These are phyloP conservation scores for Penicillium goetzii DNA, from an alignment of 495 filamentous ascomycete species.

Conservation along the genomic window DNA sequence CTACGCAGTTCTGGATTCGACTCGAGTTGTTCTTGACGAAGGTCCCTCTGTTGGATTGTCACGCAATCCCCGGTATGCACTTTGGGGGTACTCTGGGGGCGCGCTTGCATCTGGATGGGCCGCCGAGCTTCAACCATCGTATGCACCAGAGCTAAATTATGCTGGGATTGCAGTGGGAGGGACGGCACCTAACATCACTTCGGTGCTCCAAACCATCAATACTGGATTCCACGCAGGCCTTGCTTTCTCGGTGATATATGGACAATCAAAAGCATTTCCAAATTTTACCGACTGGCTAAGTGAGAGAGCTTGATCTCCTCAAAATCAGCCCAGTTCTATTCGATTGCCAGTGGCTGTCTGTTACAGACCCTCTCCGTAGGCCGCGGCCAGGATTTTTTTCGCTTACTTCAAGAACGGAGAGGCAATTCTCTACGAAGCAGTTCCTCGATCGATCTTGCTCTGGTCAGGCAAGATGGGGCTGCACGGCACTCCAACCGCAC, in stretches of 20 bases:
- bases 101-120: slow-evolving; percentile 51
- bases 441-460: slow-evolving; percentile 19
- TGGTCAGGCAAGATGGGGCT: slow-evolving; percentile 28
- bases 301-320: slow-evolving; percentile 9
- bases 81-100: slow-evolving; percentile 61
- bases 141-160: slow-evolving; percentile 55
- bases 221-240: slow-evolving; percentile 15
- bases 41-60: slow-evolving; percentile 11
- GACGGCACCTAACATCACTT: slow-evolving; percentile 23
- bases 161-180: slow-evolving; percentile 51
- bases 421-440: slow-evolving; percentile 9
- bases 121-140: slow-evolving; percentile 48
- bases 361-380: not conserved
- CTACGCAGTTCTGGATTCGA: slow-evolving; percentile 26
- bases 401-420: slow-evolving; percentile 20
- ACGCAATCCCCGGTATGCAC: slow-evolving; percentile 21
- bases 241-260: slow-evolving; percentile 17
- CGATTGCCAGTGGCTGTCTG: slow-evolving; percentile 9
- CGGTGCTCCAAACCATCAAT: slow-evolving; percentile 22
- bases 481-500: slow-evolving; percentile 42
- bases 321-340: slow-evolving; percentile 11
- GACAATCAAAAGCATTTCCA: slow-evolving; percentile 23
- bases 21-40: slow-evolving; percentile 20
- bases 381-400: slow-evolving; percentile 18
- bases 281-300: slow-evolving; percentile 17